Evolutionary conservation across 164 flowering plant genomes (phyloP).

Genomic region (Kingdonia uniflora): DNA sequence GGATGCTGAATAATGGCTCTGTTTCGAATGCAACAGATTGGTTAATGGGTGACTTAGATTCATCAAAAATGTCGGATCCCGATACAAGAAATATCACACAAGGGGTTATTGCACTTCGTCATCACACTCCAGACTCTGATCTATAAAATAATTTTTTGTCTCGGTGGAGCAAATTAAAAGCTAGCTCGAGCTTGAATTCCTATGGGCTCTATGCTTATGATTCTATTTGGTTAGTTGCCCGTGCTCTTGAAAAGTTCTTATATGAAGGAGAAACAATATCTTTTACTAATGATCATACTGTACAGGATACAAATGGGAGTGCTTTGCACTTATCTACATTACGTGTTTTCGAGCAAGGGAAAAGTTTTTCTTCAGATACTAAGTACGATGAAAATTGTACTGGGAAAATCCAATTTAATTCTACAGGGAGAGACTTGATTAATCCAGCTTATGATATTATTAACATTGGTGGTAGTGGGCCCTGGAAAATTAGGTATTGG

Average conservation of each 20-base stretch:
- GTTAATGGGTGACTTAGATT: constrained; percentile 73
- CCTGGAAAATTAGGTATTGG: constrained; percentile 71
- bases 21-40: constrained; percentile 95
- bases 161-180: constrained; percentile 36
- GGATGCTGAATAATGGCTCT: constrained; percentile 60
- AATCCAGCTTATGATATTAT: constrained; percentile 62
- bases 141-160: constrained; percentile 36
- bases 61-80: constrained; percentile 22
- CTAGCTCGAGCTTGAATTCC: constrained; percentile 33
- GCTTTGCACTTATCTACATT: constrained; percentile 34
- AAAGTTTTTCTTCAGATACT: constrained; percentile 37
- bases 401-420: constrained; percentile 54
- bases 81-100: constrained; percentile 43
- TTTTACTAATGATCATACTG: constrained; percentile 48
- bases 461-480: constrained; percentile 49
- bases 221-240: constrained; percentile 76
- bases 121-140: constrained; percentile 56
- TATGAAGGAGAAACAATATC: constrained; percentile 44
- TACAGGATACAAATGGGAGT: constrained; percentile 35
- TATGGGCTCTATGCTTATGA: constrained; percentile 87
- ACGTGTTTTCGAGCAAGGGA: constrained; percentile 48
- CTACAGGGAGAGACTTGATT: constrained; percentile 35
- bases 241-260: constrained; percentile 53
- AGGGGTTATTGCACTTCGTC: constrained; percentile 81
- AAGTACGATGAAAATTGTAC: constrained; percentile 37